Percentiles rank a stretch among this genome's conserved stretches.
Evolutionary conservation across 192 early-diverging fungal genomes (phyloP).

Genomic region (Pilaira anomala): DNA sequence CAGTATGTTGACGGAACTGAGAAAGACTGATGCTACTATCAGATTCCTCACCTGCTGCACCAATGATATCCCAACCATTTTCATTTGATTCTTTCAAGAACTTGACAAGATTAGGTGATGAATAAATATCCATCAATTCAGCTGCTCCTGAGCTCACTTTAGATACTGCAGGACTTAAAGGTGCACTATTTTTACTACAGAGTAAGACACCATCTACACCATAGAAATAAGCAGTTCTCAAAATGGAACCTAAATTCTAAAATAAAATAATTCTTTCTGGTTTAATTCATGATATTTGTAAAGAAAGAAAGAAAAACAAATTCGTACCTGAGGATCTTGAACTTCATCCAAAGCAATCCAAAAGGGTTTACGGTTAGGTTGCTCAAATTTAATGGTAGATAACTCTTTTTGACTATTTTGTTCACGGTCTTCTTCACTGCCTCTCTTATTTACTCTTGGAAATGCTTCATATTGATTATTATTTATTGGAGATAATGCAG

Average conservation of each 20-base stretch:
- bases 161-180: slow-evolving; percentile 57
- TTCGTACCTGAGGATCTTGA: slow-evolving; percentile 47
- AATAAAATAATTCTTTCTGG: background rate
- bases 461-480: slow-evolving; percentile 7
- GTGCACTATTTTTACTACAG: slow-evolving; percentile 56
- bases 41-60: slow-evolving; percentile 33
- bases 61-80: slow-evolving; percentile 50
- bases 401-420: slow-evolving; percentile 3
- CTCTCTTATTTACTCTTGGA: background rate
- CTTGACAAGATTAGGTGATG: slow-evolving; percentile 47
- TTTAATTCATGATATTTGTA: background rate
- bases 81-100: slow-evolving; percentile 51
- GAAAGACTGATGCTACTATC: background rate
- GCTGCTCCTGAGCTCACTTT: slow-evolving; percentile 70
- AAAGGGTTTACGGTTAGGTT: slow-evolving; percentile 31
- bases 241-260: slow-evolving; percentile 70
- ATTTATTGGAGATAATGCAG: background rate
- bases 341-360: slow-evolving; percentile 57
- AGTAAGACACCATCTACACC: slow-evolving; percentile 65
- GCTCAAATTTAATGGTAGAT: slow-evolving; percentile 8
- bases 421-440: slow-evolving; percentile 7
- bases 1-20: background rate
- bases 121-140: slow-evolving; percentile 61
- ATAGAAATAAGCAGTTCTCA: slow-evolving; percentile 63
- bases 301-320: background rate